Evolutionary conservation across 2,329 filamentous ascomycete genomes (phyloP).

Genomic region (Talaromyces sp.): DNA sequence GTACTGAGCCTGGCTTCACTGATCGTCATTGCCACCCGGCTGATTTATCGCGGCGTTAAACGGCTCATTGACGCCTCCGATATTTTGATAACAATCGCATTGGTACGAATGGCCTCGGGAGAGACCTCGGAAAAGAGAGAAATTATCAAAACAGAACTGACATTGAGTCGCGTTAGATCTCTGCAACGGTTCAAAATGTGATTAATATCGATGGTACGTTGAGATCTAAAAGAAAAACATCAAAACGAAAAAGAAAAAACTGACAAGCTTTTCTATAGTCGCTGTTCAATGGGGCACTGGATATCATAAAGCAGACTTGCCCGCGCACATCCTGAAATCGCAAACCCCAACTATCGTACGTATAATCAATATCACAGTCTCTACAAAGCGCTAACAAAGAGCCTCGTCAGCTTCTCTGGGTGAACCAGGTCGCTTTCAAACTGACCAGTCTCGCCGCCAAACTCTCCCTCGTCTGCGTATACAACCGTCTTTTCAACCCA

Average conservation of each 20-base stretch:
- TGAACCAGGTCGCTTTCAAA: background rate
- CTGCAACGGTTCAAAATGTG: background rate
- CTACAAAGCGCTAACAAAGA: background rate
- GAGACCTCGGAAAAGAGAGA: background rate
- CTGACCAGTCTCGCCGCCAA: background rate
- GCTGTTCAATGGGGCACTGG: background rate
- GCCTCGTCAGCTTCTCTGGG: background rate
- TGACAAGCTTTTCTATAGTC: background rate
- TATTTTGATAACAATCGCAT: background rate
- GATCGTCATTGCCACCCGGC: background rate
- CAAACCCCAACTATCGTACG: background rate
- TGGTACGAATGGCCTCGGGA: background rate
- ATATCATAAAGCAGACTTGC: background rate
- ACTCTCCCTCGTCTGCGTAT: background rate
- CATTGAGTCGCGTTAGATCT: background rate
- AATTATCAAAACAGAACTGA: background rate
- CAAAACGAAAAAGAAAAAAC: background rate
- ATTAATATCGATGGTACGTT: background rate
- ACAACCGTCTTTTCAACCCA: background rate
- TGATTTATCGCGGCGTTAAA: background rate
- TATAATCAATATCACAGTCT: background rate
- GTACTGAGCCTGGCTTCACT: background rate
- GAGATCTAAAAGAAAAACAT: background rate
- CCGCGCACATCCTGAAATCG: background rate
- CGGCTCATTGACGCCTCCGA: background rate